Percentiles rank a stretch among this genome's conserved stretches.
Evolutionary conservation across 148 eudicot genomes (phyloP).

Genomic region (Camellia sinensis): DNA sequence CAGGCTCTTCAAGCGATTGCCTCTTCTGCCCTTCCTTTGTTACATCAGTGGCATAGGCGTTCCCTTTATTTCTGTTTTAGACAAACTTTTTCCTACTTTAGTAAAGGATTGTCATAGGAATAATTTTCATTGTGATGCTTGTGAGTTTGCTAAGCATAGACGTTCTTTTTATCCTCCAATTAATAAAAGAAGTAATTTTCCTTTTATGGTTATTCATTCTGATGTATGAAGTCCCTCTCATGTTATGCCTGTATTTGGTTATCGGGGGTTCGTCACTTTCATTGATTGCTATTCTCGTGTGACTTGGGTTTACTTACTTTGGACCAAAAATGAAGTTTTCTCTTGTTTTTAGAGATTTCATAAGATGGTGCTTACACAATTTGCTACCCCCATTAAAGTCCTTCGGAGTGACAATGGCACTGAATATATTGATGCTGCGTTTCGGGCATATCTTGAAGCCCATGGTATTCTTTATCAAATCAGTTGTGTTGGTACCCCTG

Average conservation of each 20-base stretch:
- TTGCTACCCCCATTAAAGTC: no score
- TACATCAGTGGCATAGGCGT: not conserved
- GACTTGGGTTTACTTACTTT: not conserved
- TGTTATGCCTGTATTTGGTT: no score
- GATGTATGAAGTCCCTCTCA: not conserved
- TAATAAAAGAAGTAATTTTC: no score
- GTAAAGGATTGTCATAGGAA: no score
- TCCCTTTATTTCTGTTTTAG: not conserved
- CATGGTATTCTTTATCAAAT: no score
- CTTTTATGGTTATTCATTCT: no score
- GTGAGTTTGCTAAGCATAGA: no score
- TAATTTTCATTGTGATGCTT: no score
- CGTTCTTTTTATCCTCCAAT: no score
- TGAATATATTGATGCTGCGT: not conserved
- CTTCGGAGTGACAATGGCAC: not conserved
- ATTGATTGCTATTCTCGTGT: not conserved
- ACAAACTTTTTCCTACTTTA: no score
- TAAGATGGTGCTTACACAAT: not conserved
- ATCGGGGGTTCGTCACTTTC: not conserved
- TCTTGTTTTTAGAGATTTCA: not conserved
- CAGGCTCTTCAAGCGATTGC: not conserved
- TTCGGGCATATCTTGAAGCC: not conserved
- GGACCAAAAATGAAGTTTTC: not conserved
- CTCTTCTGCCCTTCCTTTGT: fast-evolving
- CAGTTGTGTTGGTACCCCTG: no score